Percentiles rank a stretch among this genome's conserved stretches.
These are phyloP conservation scores for Puccinia polysora DNA, from an alignment of 1,284 basidiomycete genomes.

Conservation along the genomic window DNA sequence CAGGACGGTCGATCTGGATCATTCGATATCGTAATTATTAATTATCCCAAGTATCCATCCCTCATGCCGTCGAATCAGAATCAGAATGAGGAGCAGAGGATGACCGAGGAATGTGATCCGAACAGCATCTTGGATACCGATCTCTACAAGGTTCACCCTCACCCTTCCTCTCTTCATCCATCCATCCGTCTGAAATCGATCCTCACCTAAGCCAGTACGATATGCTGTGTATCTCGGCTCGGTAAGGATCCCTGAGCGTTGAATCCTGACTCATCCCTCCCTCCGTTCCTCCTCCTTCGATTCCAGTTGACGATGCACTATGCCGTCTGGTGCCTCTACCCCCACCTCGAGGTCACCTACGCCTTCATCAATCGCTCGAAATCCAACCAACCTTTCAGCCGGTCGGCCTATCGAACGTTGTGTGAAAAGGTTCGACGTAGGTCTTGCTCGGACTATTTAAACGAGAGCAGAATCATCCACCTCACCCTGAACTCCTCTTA, in stretches of 20 bases:
- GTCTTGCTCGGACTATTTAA: no score
- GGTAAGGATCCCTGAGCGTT: not conserved
- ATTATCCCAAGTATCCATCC: no score
- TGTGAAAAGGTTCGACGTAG: slow-evolving; percentile 68
- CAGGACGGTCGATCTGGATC: no score
- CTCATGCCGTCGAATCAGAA: no score
- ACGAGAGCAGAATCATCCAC: no score
- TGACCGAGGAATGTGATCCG: slow-evolving; percentile 19
- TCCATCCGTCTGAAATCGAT: slow-evolving; percentile 11
- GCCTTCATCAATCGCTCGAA: slow-evolving; percentile 77
- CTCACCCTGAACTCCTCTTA: no score
- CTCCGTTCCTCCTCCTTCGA: not conserved
- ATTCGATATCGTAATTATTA: no score
- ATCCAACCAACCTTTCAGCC: slow-evolving; percentile 64
- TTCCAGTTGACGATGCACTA: slow-evolving; percentile 91
- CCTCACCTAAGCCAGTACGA: not conserved
- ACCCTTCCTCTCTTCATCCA: not conserved
- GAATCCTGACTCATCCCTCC: not conserved
- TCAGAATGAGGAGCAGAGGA: not conserved
- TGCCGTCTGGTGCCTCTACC: slow-evolving; percentile 77
- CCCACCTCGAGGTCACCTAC: slow-evolving; percentile 64
- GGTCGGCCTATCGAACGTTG: slow-evolving; percentile 63
- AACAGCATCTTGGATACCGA: slow-evolving; percentile 77
- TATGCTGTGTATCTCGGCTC: not conserved
- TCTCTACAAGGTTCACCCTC: slow-evolving; percentile 72